A percentile compares a stretch with the other conserved stretches of the same genome.
phyloP scores from a whole-genome alignment of 2,329 filamentous ascomycete species.

The Exophiala aquamarina region DNA sequence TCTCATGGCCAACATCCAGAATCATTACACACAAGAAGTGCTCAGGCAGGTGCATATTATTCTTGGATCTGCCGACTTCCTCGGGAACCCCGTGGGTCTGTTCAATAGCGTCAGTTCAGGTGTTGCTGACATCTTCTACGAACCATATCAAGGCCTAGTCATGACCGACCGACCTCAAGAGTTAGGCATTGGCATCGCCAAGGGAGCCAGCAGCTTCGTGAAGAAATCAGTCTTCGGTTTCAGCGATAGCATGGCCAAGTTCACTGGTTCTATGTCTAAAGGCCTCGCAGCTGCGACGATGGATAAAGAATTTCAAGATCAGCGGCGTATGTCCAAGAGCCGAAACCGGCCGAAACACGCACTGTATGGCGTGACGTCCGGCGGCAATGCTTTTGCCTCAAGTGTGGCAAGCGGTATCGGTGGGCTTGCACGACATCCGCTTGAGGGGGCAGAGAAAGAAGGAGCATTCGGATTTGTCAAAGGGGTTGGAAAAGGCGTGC shows the following conservation, averaged over 20 bases:
- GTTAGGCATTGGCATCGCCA: constrained; percentile 90
- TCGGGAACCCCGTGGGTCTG: constrained; percentile 93
- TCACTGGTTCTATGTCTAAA: constrained; percentile 96
- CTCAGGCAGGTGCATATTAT: constrained; percentile 97
- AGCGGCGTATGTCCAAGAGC: constrained; percentile 86
- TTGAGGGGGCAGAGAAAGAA: constrained; percentile 95
- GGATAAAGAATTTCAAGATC: constrained; percentile 98
- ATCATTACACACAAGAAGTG: constrained; percentile 95
- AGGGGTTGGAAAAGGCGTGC: constrained; percentile 89
- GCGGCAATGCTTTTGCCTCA: constrained; percentile 90
- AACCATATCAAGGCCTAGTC: constrained; percentile 96
- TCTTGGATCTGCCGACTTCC: constrained; percentile 92
- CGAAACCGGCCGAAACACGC: constrained; percentile 96
- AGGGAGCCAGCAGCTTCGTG: constrained; percentile 93
- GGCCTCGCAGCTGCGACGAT: constrained; percentile 91
- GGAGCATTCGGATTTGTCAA: constrained; percentile 94
- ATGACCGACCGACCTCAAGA: constrained; percentile 95
- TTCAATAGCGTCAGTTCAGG: constrained; percentile 99
- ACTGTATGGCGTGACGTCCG: constrained; percentile 90
- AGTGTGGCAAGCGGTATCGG: constrained; percentile 92
- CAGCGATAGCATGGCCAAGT: constrained; percentile 95
- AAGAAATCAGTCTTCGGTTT: constrained; percentile 99
- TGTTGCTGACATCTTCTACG: constrained; percentile 97
- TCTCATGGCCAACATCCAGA: constrained; percentile 80
- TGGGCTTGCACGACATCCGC: constrained; percentile 85